Conservation (phyloP, 2,329 filamentous ascomycete species). For the Ophiosphaerella herpotricha region DNA sequence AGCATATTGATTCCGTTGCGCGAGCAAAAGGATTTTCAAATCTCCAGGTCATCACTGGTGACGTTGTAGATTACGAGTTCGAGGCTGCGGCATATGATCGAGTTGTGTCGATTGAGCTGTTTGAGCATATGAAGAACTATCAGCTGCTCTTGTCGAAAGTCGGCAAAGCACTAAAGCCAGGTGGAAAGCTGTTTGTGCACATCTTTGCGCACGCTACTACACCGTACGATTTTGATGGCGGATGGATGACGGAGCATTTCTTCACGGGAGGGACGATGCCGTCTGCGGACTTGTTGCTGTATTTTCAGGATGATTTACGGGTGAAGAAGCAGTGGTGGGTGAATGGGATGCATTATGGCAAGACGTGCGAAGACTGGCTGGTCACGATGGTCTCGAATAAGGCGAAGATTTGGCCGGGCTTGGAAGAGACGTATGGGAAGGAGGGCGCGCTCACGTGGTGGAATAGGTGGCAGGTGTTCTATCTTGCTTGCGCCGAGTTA, state of each 20-base stretch:
- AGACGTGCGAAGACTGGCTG: constrained; percentile 73
- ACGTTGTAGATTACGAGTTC: constrained; percentile 70
- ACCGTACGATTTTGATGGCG: constrained; percentile 72
- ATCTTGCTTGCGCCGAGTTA: constrained; percentile 71
- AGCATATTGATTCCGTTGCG: constrained; percentile 66
- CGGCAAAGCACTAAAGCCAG: constrained; percentile 61
- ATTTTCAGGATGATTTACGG: constrained; percentile 66
- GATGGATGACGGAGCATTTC: constrained; percentile 76
- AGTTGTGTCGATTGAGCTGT: constrained; percentile 71
- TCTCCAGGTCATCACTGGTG: constrained; percentile 66
- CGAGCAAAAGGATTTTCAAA: constrained; percentile 62
- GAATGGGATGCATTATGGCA: constrained; percentile 69
- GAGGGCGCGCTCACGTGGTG: constrained; percentile 66
- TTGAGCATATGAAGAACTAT: constrained; percentile 81
- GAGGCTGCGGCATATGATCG: constrained; percentile 63
- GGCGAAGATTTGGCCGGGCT: constrained; percentile 65
- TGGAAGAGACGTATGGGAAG: constrained; percentile 68
- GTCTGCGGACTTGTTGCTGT: constrained; percentile 67
- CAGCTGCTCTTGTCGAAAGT: constrained; percentile 69
- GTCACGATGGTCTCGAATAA: constrained; percentile 63
- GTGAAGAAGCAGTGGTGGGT: constrained; percentile 73
- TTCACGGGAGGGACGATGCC: constrained; percentile 77
- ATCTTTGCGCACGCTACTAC: constrained; percentile 68
- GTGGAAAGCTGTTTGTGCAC: constrained; percentile 71
- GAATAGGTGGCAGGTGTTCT: constrained; percentile 73